Conservation (phyloP, 768 basidiomycete species). For the Kwoniella europaea region DNA sequence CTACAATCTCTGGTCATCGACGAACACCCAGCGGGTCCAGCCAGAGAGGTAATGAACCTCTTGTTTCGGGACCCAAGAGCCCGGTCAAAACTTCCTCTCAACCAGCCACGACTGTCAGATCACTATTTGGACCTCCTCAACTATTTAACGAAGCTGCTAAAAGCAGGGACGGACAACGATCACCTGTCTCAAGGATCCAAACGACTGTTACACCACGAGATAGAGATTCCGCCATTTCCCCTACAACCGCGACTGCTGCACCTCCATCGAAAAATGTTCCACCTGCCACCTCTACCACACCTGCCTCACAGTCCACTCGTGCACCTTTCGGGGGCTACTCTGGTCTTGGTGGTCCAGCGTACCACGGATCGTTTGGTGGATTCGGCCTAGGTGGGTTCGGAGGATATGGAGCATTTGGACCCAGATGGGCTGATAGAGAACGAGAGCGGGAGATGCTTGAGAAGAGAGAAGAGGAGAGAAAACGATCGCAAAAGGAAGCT, state of each 20-base stretch:
- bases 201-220: constrained; percentile 24
- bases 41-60: constrained; percentile 13
- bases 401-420: constrained; percentile 21
- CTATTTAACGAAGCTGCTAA: constrained; percentile 7
- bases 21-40: constrained; percentile 26
- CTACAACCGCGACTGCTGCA: not conserved
- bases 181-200: constrained; percentile 6
- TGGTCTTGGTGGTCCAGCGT: constrained; percentile 3
- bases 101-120: constrained; percentile 3
- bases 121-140: constrained; percentile 20
- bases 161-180: constrained; percentile 11
- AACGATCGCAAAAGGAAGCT: constrained; percentile 12
- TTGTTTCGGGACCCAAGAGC: constrained; percentile 10
- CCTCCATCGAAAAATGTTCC: not conserved
- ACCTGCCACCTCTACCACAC: not conserved
- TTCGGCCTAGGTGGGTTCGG: constrained; percentile 29
- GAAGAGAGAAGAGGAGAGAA: constrained; percentile 9
- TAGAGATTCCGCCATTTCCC: constrained; percentile 11
- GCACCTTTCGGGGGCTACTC: not conserved
- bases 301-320: constrained; percentile 7
- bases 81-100: constrained; percentile 22
- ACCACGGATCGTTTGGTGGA: constrained; percentile 21
- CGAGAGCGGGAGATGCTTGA: constrained; percentile 9
- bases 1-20: constrained; percentile 17
- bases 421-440: constrained; percentile 17